These are phyloP conservation scores for Cadophora malorum DNA, from an alignment of 2,329 filamentous ascomycete genomes.

Conservation along the genomic window DNA sequence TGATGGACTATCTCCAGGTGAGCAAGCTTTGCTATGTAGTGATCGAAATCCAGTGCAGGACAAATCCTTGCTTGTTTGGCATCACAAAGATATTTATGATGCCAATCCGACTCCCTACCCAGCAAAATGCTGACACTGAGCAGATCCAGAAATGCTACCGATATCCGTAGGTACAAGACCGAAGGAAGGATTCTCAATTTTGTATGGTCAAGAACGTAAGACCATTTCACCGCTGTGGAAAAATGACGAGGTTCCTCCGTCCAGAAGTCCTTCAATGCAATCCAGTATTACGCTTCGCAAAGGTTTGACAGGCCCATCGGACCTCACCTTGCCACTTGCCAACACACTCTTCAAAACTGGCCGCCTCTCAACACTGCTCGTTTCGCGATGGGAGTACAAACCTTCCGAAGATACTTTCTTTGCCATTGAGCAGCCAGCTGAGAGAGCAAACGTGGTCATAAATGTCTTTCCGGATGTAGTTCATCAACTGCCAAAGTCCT, in stretches of 20 bases:
- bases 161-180: constrained; percentile 7
- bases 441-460: constrained; percentile 34
- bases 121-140: not conserved
- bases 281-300: constrained; percentile 37
- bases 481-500: constrained; percentile 16
- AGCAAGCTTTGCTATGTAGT: not conserved
- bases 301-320: not conserved
- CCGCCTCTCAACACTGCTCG: constrained; percentile 62
- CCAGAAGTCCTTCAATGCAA: constrained; percentile 21
- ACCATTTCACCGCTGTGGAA: constrained; percentile 56
- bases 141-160: constrained; percentile 9
- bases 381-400: constrained; percentile 49
- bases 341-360: constrained; percentile 82
- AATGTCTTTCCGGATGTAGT: constrained; percentile 20
- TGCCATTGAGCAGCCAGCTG: constrained; percentile 21
- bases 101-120: not conserved
- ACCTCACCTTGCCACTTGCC: constrained; percentile 66
- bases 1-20: constrained; percentile 55
- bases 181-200: constrained; percentile 56
- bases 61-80: not conserved
- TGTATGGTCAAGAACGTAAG: constrained; percentile 52
- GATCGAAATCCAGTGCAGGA: not conserved
- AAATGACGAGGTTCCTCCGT: not conserved
- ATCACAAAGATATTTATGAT: not conserved
- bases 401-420: constrained; percentile 19